Evolutionary conservation across 192 early-diverging fungal genomes (phyloP), one percentile per base, ranked within the genome.

Genomic region (Gaertneriomyces sp.): DNA sequence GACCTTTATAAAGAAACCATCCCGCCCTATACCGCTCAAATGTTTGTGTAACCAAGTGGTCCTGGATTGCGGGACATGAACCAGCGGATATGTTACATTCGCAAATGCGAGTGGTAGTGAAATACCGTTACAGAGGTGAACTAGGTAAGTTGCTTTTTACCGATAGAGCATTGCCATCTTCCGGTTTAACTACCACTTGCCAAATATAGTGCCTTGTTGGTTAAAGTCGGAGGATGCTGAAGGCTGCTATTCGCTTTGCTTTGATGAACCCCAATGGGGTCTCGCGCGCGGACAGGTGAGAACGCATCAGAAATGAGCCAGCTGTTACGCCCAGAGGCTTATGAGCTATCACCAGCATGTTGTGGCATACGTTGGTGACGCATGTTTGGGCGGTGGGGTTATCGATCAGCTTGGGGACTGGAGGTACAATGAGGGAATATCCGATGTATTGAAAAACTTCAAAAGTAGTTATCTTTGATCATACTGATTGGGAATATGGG

Each of bases 331-430:
- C 25, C 1, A 33, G 25, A 33, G 25, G 2, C 25, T 33, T 33
- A 33, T 33, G 25, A 33, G 25, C 25, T 33, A 33, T 33, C 25
- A 33, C 25, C 25, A 74, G 71, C 66, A 70, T 42, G 64, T 74
- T 7, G 74, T 68, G 12, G n/a, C 89, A 6, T 91, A 90, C 64
- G 66, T 76, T 12, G 76, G 79, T 19, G 84, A 85, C 38, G 61
- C 72, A 11, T 90, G 88, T 53, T 71, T 89, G 2, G 88, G 90
- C n/a, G 87, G 85, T 11, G 88, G 74, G 19, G 60, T 63, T 19
- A 66, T 66, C 54, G 54, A 53, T 5, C n/a, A 12, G 19, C 20
- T 64, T 5, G 62, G 54, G 14, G 12, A 8, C 5, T 56, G 54
- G 4, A 38, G 12, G 11, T 56, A 56, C 19, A 25, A 56, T 56